These are phyloP conservation scores for Penicillium rolfsii DNA, from an alignment of 2,329 filamentous ascomycete genomes.

Conservation along the genomic window DNA sequence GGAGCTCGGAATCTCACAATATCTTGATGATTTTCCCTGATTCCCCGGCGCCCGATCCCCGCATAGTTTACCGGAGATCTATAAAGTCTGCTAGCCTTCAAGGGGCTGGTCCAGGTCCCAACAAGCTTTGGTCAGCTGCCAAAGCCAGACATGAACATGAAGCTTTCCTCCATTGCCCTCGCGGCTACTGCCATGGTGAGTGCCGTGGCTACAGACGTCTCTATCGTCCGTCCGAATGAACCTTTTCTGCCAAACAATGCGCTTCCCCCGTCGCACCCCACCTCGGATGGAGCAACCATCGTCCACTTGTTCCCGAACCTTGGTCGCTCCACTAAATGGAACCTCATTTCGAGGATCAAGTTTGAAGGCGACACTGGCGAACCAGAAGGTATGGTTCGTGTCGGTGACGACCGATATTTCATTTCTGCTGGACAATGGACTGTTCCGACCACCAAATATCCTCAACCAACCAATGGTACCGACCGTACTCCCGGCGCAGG, in stretches of 20 bases:
- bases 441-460: slow-evolving; percentile 44
- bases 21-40: not conserved
- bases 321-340: slow-evolving; percentile 51
- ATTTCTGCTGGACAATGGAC: slow-evolving; percentile 53
- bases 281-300: slow-evolving; percentile 34
- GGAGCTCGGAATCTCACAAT: not conserved
- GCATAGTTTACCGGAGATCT: not conserved
- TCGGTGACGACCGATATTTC: slow-evolving; percentile 50
- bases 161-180: slow-evolving; percentile 11
- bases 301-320: slow-evolving; percentile 48
- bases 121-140: not conserved
- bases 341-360: slow-evolving; percentile 46
- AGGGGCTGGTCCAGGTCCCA: not conserved
- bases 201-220: slow-evolving; percentile 19
- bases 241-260: slow-evolving; percentile 25
- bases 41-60: not conserved
- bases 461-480: slow-evolving; percentile 65
- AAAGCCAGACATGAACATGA: slow-evolving; percentile 18
- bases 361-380: slow-evolving; percentile 54
- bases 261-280: slow-evolving; percentile 30
- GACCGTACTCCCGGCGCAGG: slow-evolving; percentile 54
- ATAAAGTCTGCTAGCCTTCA: not conserved
- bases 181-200: slow-evolving; percentile 14
- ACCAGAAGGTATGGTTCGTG: slow-evolving; percentile 54
- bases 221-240: slow-evolving; percentile 26